A percentile compares a stretch with the other conserved stretches of the same genome.
These are phyloP conservation scores for Magnaporthiopsis rhizophila DNA, from an alignment of 2,329 filamentous ascomycete genomes.

Conservation along the genomic window DNA sequence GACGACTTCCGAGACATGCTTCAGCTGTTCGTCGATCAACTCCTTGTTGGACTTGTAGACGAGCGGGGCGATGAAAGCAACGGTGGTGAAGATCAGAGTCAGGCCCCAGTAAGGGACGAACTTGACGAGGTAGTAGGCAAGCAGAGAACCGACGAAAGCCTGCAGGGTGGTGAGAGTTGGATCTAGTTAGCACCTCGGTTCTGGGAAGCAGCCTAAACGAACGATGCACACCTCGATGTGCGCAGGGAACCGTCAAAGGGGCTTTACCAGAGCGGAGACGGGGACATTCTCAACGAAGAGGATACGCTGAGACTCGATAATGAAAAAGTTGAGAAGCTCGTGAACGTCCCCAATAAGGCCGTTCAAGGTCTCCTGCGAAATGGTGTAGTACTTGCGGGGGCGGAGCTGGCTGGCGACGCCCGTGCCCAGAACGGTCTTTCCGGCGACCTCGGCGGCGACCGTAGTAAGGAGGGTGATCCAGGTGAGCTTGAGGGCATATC, in stretches of 20 bases:
- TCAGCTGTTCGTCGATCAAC: constrained; percentile 56
- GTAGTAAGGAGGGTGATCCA: constrained; percentile 55
- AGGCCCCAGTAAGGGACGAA: constrained; percentile 64
- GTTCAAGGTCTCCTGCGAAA: constrained; percentile 56
- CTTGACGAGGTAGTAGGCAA: constrained; percentile 63
- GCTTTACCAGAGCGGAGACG: constrained; percentile 50
- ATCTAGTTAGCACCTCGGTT: neutral
- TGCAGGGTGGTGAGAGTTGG: constrained; percentile 19
- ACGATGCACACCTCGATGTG: neutral
- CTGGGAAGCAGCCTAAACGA: too few relatives aligned
- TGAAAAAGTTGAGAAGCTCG: constrained; percentile 64
- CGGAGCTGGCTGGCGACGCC: constrained; percentile 59
- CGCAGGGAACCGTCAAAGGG: neutral
- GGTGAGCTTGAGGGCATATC: constrained; percentile 57
- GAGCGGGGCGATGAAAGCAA: constrained; percentile 54
- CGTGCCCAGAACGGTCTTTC: constrained; percentile 52
- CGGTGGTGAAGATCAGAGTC: constrained; percentile 49
- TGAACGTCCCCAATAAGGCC: constrained; percentile 54
- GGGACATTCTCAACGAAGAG: constrained; percentile 60
- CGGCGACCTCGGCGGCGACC: constrained; percentile 51
- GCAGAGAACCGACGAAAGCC: constrained; percentile 52
- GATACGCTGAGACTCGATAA: constrained; percentile 62
- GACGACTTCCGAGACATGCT: constrained; percentile 48
- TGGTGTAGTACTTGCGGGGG: constrained; percentile 59
- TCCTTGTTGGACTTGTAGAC: constrained; percentile 62